These are phyloP conservation scores for Globisporangium uncinulatum DNA, from an alignment of 352 stramenopile species.

Conservation along the genomic window DNA sequence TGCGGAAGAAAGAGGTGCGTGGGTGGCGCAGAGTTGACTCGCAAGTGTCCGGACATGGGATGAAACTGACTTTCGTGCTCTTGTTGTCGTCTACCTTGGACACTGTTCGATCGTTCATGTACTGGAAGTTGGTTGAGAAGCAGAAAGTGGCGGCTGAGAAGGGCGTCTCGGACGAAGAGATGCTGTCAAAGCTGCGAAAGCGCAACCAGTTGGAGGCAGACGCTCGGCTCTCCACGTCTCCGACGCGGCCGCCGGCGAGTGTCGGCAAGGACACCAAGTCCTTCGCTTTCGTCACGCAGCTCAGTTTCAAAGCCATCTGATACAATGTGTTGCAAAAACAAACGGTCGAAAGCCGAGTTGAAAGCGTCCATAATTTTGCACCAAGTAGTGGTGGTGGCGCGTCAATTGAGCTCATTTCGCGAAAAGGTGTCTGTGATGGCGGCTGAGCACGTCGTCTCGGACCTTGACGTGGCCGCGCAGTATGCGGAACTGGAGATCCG, in stretches of 20 bases:
- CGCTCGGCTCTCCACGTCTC: constrained; percentile 62
- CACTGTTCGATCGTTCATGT: constrained; percentile 1
- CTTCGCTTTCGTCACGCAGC: constrained; percentile 65
- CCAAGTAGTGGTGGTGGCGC: too few relatives aligned
- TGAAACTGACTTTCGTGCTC: too few relatives aligned
- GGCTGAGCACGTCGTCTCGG: constrained; percentile 16
- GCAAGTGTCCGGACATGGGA: background rate
- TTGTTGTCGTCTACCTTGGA: too few relatives aligned
- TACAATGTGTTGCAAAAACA: background rate
- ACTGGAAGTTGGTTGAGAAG: constrained; percentile 57
- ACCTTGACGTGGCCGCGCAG: constrained; percentile 46
- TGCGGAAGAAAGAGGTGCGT: constrained; percentile 76
- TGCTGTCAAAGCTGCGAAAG: constrained; percentile 72
- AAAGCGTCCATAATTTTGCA: background rate
- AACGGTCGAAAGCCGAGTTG: too few relatives aligned
- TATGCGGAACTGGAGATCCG: constrained; percentile 50
- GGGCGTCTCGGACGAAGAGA: constrained; percentile 81
- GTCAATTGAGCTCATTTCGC: too few relatives aligned
- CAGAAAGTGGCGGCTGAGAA: constrained; percentile 71
- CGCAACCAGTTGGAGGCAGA: constrained; percentile 66
- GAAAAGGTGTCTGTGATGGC: too few relatives aligned
- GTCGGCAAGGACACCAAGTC: constrained; percentile 33
- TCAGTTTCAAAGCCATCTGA: constrained; percentile 67
- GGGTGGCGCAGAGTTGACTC: background rate
- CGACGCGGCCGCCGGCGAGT: constrained; percentile 28